These are phyloP conservation scores for Ustilago sp. DNA, from an alignment of 1,284 basidiomycete genomes.

Conservation along the genomic window DNA sequence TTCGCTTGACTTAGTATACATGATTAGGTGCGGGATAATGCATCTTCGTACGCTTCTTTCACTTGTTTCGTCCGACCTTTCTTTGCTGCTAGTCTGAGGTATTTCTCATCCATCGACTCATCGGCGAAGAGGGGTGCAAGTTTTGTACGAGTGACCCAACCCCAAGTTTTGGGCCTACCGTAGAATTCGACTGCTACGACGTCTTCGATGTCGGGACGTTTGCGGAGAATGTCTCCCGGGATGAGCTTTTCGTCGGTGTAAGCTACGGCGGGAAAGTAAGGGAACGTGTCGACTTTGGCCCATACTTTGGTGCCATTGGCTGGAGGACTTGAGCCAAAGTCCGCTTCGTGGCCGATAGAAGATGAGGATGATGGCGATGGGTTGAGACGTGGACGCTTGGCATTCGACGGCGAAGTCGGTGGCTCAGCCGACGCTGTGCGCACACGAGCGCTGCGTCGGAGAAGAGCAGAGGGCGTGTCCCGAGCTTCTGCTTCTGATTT, in stretches of 20 bases:
- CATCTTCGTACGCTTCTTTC: constrained; percentile 34
- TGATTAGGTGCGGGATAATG: background rate
- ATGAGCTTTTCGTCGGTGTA: constrained; percentile 11
- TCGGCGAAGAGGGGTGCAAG: constrained; percentile 14
- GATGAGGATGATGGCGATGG: background rate
- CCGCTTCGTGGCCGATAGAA: background rate
- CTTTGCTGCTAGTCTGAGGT: constrained; percentile 23
- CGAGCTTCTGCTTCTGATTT: background rate
- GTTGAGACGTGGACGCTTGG: constrained; percentile 13
- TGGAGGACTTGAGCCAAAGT: constrained; percentile 6
- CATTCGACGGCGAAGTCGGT: constrained; percentile 12
- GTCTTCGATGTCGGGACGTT: constrained; percentile 1
- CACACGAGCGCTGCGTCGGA: constrained; percentile 26
- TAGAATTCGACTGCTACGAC: constrained; percentile 32
- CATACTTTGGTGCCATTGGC: constrained; percentile 37
- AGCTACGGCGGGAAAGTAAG: constrained; percentile 34
- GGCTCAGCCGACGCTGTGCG: constrained; percentile 12
- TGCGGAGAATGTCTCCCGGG: background rate
- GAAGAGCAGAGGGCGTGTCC: background rate
- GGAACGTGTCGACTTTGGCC: constrained; percentile 44
- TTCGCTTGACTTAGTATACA: constrained; percentile 57
- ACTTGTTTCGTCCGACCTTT: constrained; percentile 27
- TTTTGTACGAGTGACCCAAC: constrained; percentile 22
- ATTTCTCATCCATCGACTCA: constrained; percentile 21
- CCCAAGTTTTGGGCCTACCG: constrained; percentile 26